These are phyloP conservation scores for Beauveria varroae DNA, from an alignment of 2,329 filamentous ascomycete species.

Conservation along the genomic window DNA sequence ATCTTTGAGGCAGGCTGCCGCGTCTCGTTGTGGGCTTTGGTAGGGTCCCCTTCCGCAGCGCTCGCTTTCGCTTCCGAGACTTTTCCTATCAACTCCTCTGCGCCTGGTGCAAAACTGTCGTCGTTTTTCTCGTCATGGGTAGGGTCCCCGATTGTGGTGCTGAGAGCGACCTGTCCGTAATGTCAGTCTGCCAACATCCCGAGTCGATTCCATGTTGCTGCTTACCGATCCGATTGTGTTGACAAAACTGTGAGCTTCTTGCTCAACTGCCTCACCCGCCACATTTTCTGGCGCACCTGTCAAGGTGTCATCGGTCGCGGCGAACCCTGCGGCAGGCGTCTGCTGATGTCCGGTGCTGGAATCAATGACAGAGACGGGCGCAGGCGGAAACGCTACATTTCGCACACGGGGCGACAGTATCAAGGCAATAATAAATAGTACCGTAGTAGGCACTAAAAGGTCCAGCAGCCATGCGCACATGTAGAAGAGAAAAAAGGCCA, in stretches of 20 bases:
- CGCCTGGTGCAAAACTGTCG: background rate
- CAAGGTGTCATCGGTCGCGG: constrained; percentile 64
- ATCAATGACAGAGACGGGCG: constrained; percentile 63
- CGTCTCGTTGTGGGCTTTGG: constrained; percentile 60
- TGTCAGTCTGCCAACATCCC: no score
- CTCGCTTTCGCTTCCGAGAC: constrained; percentile 27
- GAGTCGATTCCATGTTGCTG: no score
- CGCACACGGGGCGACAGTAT: constrained; percentile 57
- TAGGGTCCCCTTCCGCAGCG: constrained; percentile 23
- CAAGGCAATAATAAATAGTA: constrained; percentile 50
- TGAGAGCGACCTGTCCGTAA: constrained; percentile 51
- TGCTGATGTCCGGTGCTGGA: constrained; percentile 60
- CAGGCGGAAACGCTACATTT: constrained; percentile 60
- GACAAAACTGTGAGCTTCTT: constrained; percentile 71
- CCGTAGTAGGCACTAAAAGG: constrained; percentile 52
- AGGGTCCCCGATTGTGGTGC: constrained; percentile 65
- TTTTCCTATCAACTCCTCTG: constrained; percentile 19
- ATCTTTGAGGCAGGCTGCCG: constrained; percentile 68
- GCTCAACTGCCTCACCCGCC: constrained; percentile 71
- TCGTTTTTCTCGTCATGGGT: constrained; percentile 40
- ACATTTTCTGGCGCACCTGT: constrained; percentile 74
- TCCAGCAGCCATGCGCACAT: constrained; percentile 61
- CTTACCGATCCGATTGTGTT: constrained; percentile 44
- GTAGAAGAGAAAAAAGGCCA: constrained; percentile 46
- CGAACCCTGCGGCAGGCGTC: constrained; percentile 63